Evolutionary conservation across 805 yeast genomes (phyloP).

Genomic region (Ogataea trehalophila): DNA sequence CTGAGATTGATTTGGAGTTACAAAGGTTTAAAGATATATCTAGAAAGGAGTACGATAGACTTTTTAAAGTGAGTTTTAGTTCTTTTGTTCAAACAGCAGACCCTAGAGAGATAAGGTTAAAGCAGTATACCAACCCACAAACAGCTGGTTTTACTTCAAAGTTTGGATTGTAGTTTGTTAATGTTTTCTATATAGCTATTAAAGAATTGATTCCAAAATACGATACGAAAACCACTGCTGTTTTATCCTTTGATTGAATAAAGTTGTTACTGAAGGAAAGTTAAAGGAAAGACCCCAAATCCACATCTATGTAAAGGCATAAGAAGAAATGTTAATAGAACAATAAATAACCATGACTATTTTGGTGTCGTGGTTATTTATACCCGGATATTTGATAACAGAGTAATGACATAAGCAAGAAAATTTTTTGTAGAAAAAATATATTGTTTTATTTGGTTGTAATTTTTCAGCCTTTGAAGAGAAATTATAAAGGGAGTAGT

Average conservation of each 20-base stretch:
- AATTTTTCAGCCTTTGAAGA: background rate
- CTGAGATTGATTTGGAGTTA: conserved; percentile 11
- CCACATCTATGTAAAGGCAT: background rate
- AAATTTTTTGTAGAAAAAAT: too few relatives aligned
- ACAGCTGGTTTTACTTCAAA: conserved; percentile 17
- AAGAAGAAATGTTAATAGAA: background rate
- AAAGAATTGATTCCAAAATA: too few relatives aligned
- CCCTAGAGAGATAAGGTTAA: conserved; percentile 7
- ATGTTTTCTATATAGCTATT: too few relatives aligned
- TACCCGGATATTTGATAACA: too few relatives aligned
- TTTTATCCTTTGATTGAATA: too few relatives aligned
- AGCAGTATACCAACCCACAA: conserved; percentile 25
- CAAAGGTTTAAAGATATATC: conserved; percentile 4
- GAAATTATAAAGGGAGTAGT: too few relatives aligned
- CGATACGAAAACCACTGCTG: too few relatives aligned
- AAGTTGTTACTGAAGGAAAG: too few relatives aligned
- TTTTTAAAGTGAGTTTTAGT: conserved; percentile 13
- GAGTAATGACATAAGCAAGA: too few relatives aligned
- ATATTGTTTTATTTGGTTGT: background rate
- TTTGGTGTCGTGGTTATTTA: too few relatives aligned
- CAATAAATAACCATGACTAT: too few relatives aligned
- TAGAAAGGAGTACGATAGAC: conserved; percentile 2
- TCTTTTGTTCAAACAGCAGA: conserved; percentile 20
- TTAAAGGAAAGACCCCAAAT: too few relatives aligned
- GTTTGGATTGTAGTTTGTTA: conserved; percentile 6